A percentile compares a stretch with the other conserved stretches of the same genome.
These are phyloP conservation scores for Penicillium arizonense DNA, from an alignment of 495 filamentous ascomycete genomes.

Conservation along the genomic window DNA sequence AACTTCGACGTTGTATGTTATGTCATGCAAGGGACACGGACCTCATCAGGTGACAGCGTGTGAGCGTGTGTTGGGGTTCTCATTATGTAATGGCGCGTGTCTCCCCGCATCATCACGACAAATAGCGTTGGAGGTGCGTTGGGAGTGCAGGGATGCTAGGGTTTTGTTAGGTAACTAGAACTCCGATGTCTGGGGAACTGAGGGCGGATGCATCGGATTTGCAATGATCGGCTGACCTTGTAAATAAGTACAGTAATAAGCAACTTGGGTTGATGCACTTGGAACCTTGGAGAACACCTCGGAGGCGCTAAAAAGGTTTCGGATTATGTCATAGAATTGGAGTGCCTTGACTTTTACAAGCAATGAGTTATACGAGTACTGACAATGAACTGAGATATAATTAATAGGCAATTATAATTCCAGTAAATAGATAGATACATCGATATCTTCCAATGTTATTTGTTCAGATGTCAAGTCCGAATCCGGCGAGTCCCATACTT, in stretches of 20 bases:
- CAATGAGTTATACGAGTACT: no score
- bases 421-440: no score
- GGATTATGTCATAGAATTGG: conserved; percentile 17
- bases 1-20: background rate
- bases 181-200: conserved; percentile 18
- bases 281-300: background rate
- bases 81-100: conserved; percentile 24
- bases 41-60: conserved; percentile 19
- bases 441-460: background rate
- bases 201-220: background rate
- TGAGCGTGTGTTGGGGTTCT: background rate
- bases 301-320: background rate
- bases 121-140: conserved; percentile 1
- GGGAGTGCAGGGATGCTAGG: background rate
- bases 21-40: conserved; percentile 5
- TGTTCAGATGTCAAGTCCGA: background rate
- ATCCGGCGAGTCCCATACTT: conserved; percentile 13
- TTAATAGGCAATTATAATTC: no score
- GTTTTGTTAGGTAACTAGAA: conserved; percentile 26
- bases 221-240: conserved; percentile 13
- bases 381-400: no score
- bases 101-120: conserved; percentile 26
- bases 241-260: conserved; percentile 1
- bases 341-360: background rate
- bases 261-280: background rate